Evolutionary conservation across 495 filamentous ascomycete species (phyloP), one percentile per base, ranked within the genome.

Genomic region (Hypoxylon perforatum): DNA sequence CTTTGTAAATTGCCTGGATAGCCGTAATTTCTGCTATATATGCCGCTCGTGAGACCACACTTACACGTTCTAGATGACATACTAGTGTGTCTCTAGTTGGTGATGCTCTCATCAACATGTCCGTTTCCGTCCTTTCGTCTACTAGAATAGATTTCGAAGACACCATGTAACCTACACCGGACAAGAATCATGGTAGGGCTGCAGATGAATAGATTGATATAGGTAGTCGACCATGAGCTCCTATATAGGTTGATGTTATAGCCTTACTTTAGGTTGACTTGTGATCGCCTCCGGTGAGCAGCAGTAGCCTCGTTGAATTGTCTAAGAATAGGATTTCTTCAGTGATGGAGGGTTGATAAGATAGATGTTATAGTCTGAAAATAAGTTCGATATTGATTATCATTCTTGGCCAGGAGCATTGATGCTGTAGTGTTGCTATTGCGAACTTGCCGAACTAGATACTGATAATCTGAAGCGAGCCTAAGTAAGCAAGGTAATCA

Each of bases 151-250:
- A 56, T 52, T 36, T 22, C 25, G 19, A 46, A 21, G 60, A 61
- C 57, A 45, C 62, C 12, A 70, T 66, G 67, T 55, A 70, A 62
- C 67, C 51, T 42, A 53, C 46, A 57, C 15, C 38, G 46, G 57
- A 57, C 21, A 41, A 44, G 30, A 45, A 44, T 53, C 21, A 30
- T 62, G 21, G 39, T 70, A 70, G 57, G 61, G 61, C 67, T 70
- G 67, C 57, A 70, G 65, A 61, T 42, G 11, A 47, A 23, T 57
- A 58, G 28, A 17, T 30, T 51, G 15, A 41, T 50, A 50, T 44
- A 61, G 49, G 33, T 21, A 30, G 35, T 15, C 44, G 21, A 36
- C 45, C 33, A 25, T 25, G 22, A 46, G 39, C 39, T 52, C 11
- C 22, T 44, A 44, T 52, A n/a, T 50, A 18, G 38, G 50, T 55